These are phyloP conservation scores for Termitomyces bulborhizus DNA, from an alignment of 768 basidiomycete genomes.

Conservation along the genomic window DNA sequence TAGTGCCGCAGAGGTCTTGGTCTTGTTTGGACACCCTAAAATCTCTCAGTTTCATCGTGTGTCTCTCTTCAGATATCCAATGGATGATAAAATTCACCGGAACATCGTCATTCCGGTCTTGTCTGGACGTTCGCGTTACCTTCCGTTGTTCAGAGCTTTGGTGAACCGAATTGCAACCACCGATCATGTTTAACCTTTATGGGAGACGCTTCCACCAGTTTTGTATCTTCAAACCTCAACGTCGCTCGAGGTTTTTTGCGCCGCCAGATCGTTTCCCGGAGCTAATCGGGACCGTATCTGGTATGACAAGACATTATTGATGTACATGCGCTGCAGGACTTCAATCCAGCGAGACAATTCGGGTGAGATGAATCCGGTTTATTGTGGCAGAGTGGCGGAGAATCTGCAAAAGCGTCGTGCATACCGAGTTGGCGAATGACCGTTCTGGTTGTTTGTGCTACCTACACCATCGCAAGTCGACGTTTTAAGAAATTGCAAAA, in stretches of 20 bases:
- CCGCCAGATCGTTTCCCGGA: background rate
- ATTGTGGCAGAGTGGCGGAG: background rate
- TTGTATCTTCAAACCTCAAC: background rate
- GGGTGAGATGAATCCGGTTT: constrained; percentile 3
- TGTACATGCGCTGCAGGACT: background rate
- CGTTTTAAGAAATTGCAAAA: background rate
- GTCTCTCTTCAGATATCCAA: background rate
- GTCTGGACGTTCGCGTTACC: background rate
- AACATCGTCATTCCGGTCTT: background rate
- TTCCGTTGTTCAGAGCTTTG: background rate
- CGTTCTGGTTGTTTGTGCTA: background rate
- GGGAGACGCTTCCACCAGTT: constrained; percentile 2
- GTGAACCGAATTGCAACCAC: background rate
- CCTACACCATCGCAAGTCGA: background rate
- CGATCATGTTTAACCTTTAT: background rate
- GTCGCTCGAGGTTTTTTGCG: background rate
- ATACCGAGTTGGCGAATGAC: background rate
- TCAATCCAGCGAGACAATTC: background rate
- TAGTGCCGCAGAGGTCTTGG: too few relatives aligned
- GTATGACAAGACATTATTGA: background rate
- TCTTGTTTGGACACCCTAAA: background rate
- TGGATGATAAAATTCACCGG: background rate
- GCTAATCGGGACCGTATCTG: background rate
- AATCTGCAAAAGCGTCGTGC: background rate
- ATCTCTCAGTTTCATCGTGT: background rate